Percentiles rank a stretch among this genome's conserved stretches.
These are phyloP conservation scores for Arabis hirsuta DNA, from an alignment of 345 rosid genomes.

Conservation along the genomic window DNA sequence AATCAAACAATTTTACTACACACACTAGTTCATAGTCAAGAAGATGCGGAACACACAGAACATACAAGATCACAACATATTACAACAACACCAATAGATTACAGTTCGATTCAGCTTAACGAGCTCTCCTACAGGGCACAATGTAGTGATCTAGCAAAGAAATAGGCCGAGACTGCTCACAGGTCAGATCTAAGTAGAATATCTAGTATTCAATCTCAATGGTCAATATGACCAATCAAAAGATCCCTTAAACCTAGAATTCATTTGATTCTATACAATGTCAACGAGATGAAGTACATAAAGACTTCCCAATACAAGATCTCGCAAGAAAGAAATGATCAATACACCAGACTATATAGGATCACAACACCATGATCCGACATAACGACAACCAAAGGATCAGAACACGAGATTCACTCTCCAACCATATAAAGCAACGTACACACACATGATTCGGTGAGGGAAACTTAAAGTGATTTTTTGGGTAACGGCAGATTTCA, in stretches of 20 bases:
- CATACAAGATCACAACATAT: not conserved
- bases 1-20: not conserved
- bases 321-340: not conserved
- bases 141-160: not conserved
- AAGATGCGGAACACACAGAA: not conserved
- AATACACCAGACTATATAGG: not conserved
- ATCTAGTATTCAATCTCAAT: not conserved
- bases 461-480: not conserved
- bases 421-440: not conserved
- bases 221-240: conserved; percentile 6
- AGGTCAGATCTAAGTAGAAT: conserved; percentile 21
- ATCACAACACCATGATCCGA: not conserved
- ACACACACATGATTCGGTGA: not conserved
- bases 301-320: not conserved
- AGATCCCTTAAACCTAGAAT: conserved; percentile 7
- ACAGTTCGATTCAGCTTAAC: not conserved
- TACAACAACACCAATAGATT: not conserved
- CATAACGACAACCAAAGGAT: conserved; percentile 9
- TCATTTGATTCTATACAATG: not conserved
- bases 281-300: conserved; percentile 12
- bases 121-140: not conserved
- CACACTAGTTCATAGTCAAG: conserved; percentile 2
- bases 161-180: not conserved
- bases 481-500: conserved; percentile 10
- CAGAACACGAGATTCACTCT: conserved; percentile 33